Evolutionary conservation across 2,329 filamentous ascomycete genomes (phyloP).

Genomic region (Coleophoma crateriformis): DNA sequence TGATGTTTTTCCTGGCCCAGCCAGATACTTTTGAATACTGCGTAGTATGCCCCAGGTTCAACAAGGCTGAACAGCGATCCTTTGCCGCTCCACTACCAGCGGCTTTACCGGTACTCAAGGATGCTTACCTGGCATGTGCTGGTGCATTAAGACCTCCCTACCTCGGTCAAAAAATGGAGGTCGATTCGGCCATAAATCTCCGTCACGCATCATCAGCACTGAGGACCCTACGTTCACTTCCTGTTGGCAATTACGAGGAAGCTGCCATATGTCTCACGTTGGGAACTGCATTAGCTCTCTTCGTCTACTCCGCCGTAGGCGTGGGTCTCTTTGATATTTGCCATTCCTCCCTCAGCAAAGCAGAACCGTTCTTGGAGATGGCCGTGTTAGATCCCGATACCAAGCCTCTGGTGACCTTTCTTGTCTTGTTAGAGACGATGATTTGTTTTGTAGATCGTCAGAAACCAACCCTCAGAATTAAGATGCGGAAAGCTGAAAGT

Average conservation of each 20-base stretch:
- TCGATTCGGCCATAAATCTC: constrained; percentile 6
- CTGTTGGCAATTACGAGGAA: constrained; percentile 13
- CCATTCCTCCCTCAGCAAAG: constrained; percentile 17
- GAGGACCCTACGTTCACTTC: constrained; percentile 15
- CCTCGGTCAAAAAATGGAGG: constrained; percentile 3
- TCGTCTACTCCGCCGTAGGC: constrained; percentile 20
- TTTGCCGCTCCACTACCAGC: constrained; percentile 10
- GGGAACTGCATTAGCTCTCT: constrained; percentile 17
- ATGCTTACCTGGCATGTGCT: constrained; percentile 23
- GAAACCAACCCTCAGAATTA: constrained; percentile 16
- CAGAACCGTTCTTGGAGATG: constrained; percentile 12
- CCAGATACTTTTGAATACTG: constrained; percentile 15
- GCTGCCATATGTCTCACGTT: constrained; percentile 16
- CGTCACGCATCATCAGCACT: constrained; percentile 16
- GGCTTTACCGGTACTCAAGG: constrained; percentile 16
- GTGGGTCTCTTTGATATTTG: constrained; percentile 14
- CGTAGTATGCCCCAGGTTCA: constrained; percentile 17
- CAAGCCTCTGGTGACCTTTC: constrained; percentile 15
- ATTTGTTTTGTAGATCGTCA: constrained; percentile 21
- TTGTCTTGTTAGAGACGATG: constrained; percentile 21
- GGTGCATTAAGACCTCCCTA: constrained; percentile 14
- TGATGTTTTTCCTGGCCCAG: constrained; percentile 15
- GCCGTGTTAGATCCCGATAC: constrained; percentile 5
- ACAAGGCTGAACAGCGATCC: constrained; percentile 12
- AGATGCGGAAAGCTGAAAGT: not conserved